A percentile compares a stretch with the other conserved stretches of the same genome.
phyloP scores from a whole-genome alignment of 2,329 filamentous ascomycete species.

The Orbilia oligospora region DNA sequence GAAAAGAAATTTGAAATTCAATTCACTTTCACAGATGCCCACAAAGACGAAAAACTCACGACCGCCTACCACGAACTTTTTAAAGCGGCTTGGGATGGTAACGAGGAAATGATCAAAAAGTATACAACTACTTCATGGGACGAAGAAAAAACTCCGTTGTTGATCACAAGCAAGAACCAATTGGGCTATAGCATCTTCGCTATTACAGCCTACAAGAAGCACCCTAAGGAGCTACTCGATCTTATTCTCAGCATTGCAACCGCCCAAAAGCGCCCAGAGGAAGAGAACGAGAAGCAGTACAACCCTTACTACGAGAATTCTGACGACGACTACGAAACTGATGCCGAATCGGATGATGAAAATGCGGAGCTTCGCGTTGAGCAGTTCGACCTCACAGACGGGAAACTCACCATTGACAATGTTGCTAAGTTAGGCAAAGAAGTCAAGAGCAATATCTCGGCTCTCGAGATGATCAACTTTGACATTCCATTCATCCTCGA shows the following conservation, averaged over 20 bases:
- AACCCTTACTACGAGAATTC: slow-evolving; percentile 62
- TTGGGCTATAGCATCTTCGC: slow-evolving; percentile 72
- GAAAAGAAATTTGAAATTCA: slow-evolving; percentile 41
- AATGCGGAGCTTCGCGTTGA: slow-evolving; percentile 58
- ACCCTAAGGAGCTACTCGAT: slow-evolving; percentile 71
- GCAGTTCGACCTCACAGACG: slow-evolving; percentile 39
- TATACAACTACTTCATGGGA: slow-evolving; percentile 65
- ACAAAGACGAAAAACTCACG: slow-evolving; percentile 50
- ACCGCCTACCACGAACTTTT: slow-evolving; percentile 67
- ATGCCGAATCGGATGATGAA: slow-evolving; percentile 66
- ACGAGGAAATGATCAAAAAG: slow-evolving; percentile 66
- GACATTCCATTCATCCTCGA: slow-evolving; percentile 61
- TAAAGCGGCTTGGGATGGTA: slow-evolving; percentile 80
- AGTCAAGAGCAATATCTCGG: slow-evolving; percentile 51
- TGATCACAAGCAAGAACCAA: slow-evolving; percentile 71
- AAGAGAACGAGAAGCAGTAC: slow-evolving; percentile 70
- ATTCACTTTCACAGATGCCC: slow-evolving; percentile 59
- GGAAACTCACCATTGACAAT: slow-evolving; percentile 51
- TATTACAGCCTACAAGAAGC: slow-evolving; percentile 76
- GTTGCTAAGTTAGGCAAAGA: slow-evolving; percentile 43
- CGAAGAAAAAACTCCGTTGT: slow-evolving; percentile 76
- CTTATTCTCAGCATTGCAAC: slow-evolving; percentile 79
- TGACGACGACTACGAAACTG: slow-evolving; percentile 65
- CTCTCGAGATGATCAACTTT: slow-evolving; percentile 17
- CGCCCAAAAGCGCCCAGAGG: slow-evolving; percentile 76